Percentiles rank a stretch among this genome's conserved stretches.
Conservation (phyloP, 2,329 filamentous ascomycete genomes). For the Beauveria scarabaeidicola region DNA sequence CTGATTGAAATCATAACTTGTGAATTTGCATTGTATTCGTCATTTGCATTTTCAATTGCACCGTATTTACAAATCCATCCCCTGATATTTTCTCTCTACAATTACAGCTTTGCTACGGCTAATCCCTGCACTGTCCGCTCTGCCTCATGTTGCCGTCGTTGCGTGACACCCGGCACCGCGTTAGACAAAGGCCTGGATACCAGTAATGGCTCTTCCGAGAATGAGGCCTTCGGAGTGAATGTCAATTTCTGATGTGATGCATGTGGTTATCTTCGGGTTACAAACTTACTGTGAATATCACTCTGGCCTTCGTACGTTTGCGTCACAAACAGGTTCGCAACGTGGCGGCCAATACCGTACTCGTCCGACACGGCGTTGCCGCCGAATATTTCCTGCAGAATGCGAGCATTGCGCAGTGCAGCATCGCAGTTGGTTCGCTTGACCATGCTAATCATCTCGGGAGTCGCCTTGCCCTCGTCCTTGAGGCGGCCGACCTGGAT, state of each 20-base stretch:
- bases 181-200: slow-evolving; percentile 71
- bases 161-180: background rate
- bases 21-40: background rate
- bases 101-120: background rate
- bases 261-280: background rate
- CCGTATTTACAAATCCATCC: background rate
- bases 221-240: slow-evolving; percentile 49
- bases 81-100: background rate
- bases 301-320: slow-evolving; percentile 98
- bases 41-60: background rate
- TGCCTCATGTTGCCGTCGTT: background rate
- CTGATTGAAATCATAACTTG: background rate
- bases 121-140: background rate
- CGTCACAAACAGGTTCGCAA: slow-evolving; percentile 91
- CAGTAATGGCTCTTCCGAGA: slow-evolving; percentile 59
- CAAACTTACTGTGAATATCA: slow-evolving; percentile 80
- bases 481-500: slow-evolving; percentile 89
- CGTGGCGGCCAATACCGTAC: slow-evolving; percentile 89
- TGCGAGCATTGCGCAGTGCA: slow-evolving; percentile 69
- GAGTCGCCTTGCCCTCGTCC: slow-evolving; percentile 77
- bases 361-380: slow-evolving; percentile 98
- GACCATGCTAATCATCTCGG: slow-evolving; percentile 96
- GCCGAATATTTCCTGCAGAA: slow-evolving; percentile 90
- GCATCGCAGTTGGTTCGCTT: slow-evolving; percentile 97
- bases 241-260: background rate